Evolutionary conservation across 768 basidiomycete species (phyloP), one percentile per base, ranked within the genome.

Genomic region (Crassisporium funariophilum): DNA sequence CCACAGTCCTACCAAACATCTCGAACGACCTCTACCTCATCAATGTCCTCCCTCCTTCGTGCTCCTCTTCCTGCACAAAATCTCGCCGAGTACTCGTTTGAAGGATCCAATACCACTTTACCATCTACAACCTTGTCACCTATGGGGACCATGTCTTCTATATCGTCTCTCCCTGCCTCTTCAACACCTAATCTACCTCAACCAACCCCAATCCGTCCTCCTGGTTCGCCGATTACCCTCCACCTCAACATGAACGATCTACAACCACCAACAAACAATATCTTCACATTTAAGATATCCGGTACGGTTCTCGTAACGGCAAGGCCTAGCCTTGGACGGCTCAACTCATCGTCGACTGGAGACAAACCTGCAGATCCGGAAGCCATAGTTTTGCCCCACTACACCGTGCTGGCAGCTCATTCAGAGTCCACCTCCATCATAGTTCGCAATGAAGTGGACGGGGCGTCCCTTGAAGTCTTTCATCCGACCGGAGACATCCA

Each of bases 221-320:
- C 88, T 1, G 76, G 75, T 15, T 67, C 74, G 11, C 83, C 86
- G 2, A 73, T 92, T 35, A 88, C 86, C 0, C 65, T 91, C 7
- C 88, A 90, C 60, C 54, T 92, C 49, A 89, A 91, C 58, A 88
- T 91, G 74, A 87, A 88, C 54, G 86, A 91, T 33, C 70, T 91
- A 5, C 71, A 81, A 19, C 78, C 82, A 2, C 80, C 87, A 7
- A 67, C 75, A 21, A 86, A 83, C 64, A 83, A 82, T 48, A 55
- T 70, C 12, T 84, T 91, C 56, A 76, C 75, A 4, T 88, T 91
- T 63, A 76, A 70, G 9, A 77, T 91, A 36, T 73, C 75, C 9
- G 88, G 88, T 5, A 82, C 76, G 5, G 71, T 91, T 35, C 69
- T 90, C 3, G 65, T 91, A 23, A 75, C 74, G 4, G 71, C 84